Percentiles rank a stretch among this genome's conserved stretches.
phyloP scores from a whole-genome alignment of 768 basidiomycete species.

The Pulveroboletus sp. region DNA sequence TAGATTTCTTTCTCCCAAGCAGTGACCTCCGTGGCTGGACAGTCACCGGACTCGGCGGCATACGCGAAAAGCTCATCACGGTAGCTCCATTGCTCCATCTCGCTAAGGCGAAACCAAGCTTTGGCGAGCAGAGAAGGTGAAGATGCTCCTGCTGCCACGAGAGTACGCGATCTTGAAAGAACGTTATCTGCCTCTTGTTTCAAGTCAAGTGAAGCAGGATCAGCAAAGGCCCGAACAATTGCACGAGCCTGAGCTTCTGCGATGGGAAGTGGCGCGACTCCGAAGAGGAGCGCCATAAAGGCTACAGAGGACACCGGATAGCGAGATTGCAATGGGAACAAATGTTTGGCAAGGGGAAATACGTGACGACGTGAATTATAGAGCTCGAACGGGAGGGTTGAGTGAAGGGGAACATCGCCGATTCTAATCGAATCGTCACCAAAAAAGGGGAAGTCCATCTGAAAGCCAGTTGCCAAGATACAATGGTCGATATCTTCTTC shows the following conservation, averaged over 20 bases:
- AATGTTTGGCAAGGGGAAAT: constrained; percentile 65
- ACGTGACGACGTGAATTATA: constrained; percentile 63
- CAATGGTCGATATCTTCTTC: constrained; percentile 56
- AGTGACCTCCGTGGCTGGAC: constrained; percentile 35
- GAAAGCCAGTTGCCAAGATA: constrained; percentile 76
- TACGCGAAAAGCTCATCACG: constrained; percentile 54
- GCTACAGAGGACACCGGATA: constrained; percentile 50
- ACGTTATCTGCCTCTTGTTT: constrained; percentile 46
- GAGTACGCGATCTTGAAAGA: constrained; percentile 42
- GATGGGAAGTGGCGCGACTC: constrained; percentile 69
- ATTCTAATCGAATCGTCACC: constrained; percentile 31
- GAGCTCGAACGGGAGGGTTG: constrained; percentile 47
- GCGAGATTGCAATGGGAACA: constrained; percentile 55
- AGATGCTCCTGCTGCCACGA: constrained; percentile 33
- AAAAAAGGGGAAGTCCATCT: constrained; percentile 62
- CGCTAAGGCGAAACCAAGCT: constrained; percentile 50
- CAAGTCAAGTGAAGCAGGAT: constrained; percentile 47
- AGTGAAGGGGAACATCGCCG: constrained; percentile 39
- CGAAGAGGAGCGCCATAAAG: constrained; percentile 58
- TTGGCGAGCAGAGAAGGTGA: constrained; percentile 42
- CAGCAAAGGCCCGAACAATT: constrained; percentile 48
- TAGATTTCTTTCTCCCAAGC: constrained; percentile 61
- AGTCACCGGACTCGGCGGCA: constrained; percentile 31
- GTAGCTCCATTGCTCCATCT: constrained; percentile 61
- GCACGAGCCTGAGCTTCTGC: constrained; percentile 75